A percentile compares a stretch with the other conserved stretches of the same genome.
Evolutionary conservation across 2,329 filamentous ascomycete genomes (phyloP).

Genomic region (Diplocarpon mali): DNA sequence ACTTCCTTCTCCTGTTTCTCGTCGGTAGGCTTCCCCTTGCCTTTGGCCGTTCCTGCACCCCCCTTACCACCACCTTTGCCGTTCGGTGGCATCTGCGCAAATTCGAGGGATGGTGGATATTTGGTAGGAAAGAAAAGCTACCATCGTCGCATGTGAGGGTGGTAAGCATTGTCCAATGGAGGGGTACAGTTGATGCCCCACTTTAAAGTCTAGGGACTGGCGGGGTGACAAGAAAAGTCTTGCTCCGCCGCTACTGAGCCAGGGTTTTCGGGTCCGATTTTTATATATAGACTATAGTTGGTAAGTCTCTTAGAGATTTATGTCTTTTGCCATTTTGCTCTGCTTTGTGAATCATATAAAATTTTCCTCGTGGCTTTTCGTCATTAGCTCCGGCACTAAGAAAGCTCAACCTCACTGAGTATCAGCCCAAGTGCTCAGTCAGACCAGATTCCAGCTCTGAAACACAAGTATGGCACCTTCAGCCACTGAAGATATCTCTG

Average conservation of each 20-base stretch:
- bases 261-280: too few relatives aligned
- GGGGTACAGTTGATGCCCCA: constrained; percentile 3
- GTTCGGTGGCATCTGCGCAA: constrained; percentile 23
- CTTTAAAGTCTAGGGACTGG: not conserved
- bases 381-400: too few relatives aligned
- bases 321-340: too few relatives aligned
- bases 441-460: not conserved
- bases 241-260: not conserved
- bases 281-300: too few relatives aligned
- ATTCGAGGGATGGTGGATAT: not conserved
- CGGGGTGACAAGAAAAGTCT: not conserved
- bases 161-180: constrained; percentile 4
- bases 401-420: too few relatives aligned
- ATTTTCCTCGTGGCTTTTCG: too few relatives aligned
- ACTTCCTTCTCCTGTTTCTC: constrained; percentile 25
- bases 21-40: constrained; percentile 32
- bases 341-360: too few relatives aligned
- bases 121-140: not conserved
- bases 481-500: constrained; percentile 4
- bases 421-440: too few relatives aligned
- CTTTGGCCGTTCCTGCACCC: constrained; percentile 23
- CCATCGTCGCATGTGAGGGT: not conserved
- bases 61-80: constrained; percentile 23
- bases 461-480: constrained; percentile 1
- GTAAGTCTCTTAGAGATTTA: too few relatives aligned